Evolutionary conservation across 2,329 filamentous ascomycete genomes (phyloP), one percentile per base, ranked within the genome.

Genomic region (Trichoderma citrinoviride): DNA sequence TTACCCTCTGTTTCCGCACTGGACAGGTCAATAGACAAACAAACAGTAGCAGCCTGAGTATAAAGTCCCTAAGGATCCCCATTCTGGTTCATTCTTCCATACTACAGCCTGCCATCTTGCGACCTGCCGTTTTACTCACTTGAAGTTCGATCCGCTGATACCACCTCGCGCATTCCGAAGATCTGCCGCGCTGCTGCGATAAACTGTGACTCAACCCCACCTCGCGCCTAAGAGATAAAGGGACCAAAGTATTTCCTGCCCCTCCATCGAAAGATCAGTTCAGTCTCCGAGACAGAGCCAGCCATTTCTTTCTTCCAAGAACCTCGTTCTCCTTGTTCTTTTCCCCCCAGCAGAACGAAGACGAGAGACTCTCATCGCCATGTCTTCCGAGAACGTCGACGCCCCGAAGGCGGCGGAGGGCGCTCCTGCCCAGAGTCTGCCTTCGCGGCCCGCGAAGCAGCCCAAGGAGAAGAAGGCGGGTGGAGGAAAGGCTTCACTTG

Each of bases 401-500:
- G 71, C 69, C 61, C 70, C 75, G 44, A 75, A 77, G 68, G 71
- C 71, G 69, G 73, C 70, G 25, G 76, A 76, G 68, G 74, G 73
- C 49, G 74, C 74, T 62, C 68, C 74, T 21, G 73, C 72, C 55
- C 68, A 78, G 70, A 72, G 68, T 52, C 71, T 78, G 21, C 73
- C 77, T 44, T 74, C 72, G 49, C 74, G 75, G 25, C 76, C 77
- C 61, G 72, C 73, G 33, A 78, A 78, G 67, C 73, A 77, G 66
- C 71, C 74, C 65, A 78, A 78, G 69, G 72, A 72, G 56, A 75
- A 76, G 70, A 85, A 87, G 71, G 82, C 81, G 43, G 65, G 23
- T 66, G 82, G 54, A 66, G 82, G 70, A 88, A 88, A 78, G 85
- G 79, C 87, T 65, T 78, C 82, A 52, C 81, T 88, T 67, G 82